Percentiles rank a stretch among this genome's conserved stretches.
Conservation (phyloP, 129 eudicot species). For the sunflower (Helianthus annuus) region HanXRQr2.0-SUNRISE NC_035434.2:171310945-171311444, state of each 20-base stretch:
- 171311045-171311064: neutral
- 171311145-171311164: conserved; percentile 31
- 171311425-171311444: no score
- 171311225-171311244: conserved; percentile 46
- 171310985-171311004: neutral
- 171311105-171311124: conserved; percentile 79
- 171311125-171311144: conserved; percentile 83
- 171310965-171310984: no score
- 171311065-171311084: conserved; percentile 80
- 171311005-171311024: neutral
- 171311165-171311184: neutral
- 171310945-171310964: no score
- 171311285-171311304: no score
- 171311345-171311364: no score
- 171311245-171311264: conserved; percentile 72
- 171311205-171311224: neutral
- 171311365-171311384: no score
- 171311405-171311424: no score
- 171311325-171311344: no score
- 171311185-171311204: neutral
- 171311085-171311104: conserved; percentile 69
- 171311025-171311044: neutral
- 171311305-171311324: no score
- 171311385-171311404: no score
- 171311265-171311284: conserved; percentile 54